A percentile compares a stretch with the other conserved stretches of the same genome.
These are phyloP conservation scores for Dillenia turbinata DNA, from an alignment of 164 flowering plant genomes.

Conservation along the genomic window DNA sequence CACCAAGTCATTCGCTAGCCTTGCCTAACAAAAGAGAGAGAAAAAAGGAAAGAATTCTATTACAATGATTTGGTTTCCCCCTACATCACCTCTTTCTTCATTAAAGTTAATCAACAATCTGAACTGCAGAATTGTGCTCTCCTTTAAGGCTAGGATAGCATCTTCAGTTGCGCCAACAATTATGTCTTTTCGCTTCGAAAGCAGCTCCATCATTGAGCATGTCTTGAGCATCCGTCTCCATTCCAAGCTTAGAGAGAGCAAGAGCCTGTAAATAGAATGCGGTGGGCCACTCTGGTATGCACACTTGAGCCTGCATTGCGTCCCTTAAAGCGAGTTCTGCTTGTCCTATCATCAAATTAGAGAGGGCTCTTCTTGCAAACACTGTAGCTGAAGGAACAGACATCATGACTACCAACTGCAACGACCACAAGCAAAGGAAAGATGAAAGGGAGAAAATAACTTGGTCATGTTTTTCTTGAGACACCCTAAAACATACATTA, in stretches of 20 bases:
- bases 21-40: not conserved
- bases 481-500: too few species aligned
- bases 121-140: too few species aligned
- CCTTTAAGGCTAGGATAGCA: not conserved
- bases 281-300: conserved; percentile 95
- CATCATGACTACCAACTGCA: conserved; percentile 85
- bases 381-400: conserved; percentile 86
- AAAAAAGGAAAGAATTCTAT: not conserved
- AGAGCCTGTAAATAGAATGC: conserved; percentile 97
- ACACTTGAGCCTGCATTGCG: conserved; percentile 98
- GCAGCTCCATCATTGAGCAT: conserved; percentile 95
- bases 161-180: conserved; percentile 70
- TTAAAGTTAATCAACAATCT: not conserved
- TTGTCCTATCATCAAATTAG: conserved; percentile 79
- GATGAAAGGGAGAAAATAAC: not conserved
- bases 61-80: not conserved
- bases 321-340: conserved; percentile 85
- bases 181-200: conserved; percentile 80
- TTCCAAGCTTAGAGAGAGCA: conserved; percentile 91
- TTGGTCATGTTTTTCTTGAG: not conserved
- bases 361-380: conserved; percentile 73
- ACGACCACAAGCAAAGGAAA: not conserved
- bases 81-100: not conserved
- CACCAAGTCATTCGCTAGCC: too few species aligned
- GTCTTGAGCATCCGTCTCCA: conserved; percentile 98